Evolutionary conservation across 2,329 filamentous ascomycete genomes (phyloP).

Genomic region (Aplosporella prunicola): DNA sequence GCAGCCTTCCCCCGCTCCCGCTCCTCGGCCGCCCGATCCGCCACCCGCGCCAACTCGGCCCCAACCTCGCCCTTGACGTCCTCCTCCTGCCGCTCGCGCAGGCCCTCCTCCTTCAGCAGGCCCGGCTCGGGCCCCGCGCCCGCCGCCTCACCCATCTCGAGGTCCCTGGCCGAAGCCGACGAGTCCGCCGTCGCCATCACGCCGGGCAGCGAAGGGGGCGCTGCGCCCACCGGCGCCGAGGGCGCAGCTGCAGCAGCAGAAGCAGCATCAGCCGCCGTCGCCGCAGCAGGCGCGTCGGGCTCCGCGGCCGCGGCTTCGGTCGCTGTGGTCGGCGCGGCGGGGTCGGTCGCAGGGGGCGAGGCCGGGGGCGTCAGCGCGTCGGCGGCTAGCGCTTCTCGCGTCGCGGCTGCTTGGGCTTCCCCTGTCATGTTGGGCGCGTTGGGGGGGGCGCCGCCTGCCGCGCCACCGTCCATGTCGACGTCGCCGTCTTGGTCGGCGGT

Average conservation of each 20-base stretch:
- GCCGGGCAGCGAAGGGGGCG: not conserved
- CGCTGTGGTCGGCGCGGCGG: not conserved
- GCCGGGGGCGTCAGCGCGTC: slow-evolving; percentile 9
- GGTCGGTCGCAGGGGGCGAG: slow-evolving; percentile 2
- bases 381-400: slow-evolving; percentile 2
- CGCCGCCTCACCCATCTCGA: slow-evolving; percentile 10
- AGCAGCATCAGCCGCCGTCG: not conserved
- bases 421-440: not conserved
- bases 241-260: not conserved
- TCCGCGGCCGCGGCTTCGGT: not conserved
- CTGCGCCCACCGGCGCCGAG: not conserved
- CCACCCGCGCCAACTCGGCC: not conserved
- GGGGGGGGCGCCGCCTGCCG: too few relatives aligned
- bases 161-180: slow-evolving; percentile 1
- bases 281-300: not conserved
- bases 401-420: not conserved
- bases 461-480: slow-evolving; percentile 12
- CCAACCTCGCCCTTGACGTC: slow-evolving; percentile 4
- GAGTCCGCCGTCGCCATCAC: slow-evolving; percentile 3
- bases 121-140: slow-evolving; percentile 4
- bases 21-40: too few relatives aligned
- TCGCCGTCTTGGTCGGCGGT: slow-evolving; percentile 12
- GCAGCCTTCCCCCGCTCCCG: too few relatives aligned
- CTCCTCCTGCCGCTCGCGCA: slow-evolving; percentile 7
- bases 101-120: slow-evolving; percentile 5